Conservation (phyloP, 331 rosid species). For the Acacia pycnantha region DNA sequence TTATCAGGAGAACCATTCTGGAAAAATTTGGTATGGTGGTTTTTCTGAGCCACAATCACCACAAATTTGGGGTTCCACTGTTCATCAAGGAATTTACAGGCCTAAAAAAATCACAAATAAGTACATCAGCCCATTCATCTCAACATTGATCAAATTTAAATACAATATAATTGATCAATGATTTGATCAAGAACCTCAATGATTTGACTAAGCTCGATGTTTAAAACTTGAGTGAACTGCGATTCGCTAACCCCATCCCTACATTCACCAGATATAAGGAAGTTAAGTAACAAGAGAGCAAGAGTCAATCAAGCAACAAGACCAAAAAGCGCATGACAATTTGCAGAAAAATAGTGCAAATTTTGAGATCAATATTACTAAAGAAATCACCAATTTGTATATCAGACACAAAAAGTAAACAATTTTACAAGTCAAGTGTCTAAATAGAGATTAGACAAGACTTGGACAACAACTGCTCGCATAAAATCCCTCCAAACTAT, state of each 20-base stretch:
- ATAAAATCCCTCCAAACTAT: background rate
- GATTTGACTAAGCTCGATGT: constrained; percentile 51
- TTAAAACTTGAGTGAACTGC: constrained; percentile 89
- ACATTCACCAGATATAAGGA: constrained; percentile 12
- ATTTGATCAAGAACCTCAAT: constrained; percentile 53
- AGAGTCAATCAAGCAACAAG: background rate
- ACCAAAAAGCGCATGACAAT: constrained; percentile 1
- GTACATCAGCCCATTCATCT: background rate
- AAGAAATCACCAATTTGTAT: background rate
- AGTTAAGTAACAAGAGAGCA: background rate
- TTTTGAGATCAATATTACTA: background rate
- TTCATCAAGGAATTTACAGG: constrained; percentile 88
- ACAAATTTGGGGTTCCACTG: constrained; percentile 92
- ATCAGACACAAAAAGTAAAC: background rate
- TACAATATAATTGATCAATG: background rate
- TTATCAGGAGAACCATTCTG: constrained; percentile 79
- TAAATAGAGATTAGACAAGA: background rate
- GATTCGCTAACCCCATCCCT: constrained; percentile 99
- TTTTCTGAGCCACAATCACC: constrained; percentile 92
- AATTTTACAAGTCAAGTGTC: background rate
- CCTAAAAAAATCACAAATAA: constrained; percentile 37
- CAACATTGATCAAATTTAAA: background rate
- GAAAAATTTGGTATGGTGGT: constrained; percentile 91
- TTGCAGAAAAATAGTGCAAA: background rate
- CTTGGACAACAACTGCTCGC: background rate